Evolutionary conservation across 495 filamentous ascomycete species (phyloP), one percentile per base, ranked within the genome.

Genomic region (Xylaria bambusicola): DNA sequence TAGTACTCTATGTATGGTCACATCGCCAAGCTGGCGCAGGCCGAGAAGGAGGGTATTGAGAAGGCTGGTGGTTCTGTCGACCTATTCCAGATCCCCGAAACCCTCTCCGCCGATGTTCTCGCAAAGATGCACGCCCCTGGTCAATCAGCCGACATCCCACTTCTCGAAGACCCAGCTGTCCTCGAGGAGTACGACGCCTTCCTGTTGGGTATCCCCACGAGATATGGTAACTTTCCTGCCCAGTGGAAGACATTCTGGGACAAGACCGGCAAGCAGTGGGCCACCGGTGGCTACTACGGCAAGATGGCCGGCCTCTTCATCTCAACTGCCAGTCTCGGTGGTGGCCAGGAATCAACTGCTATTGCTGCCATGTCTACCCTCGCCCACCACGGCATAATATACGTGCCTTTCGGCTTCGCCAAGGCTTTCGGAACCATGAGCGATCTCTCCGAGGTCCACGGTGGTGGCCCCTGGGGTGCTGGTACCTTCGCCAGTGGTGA

Each of bases 1-100:
- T 63, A 96, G 91, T 98, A 98, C 80, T 97, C 93, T 63, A 90
- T 91, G 81, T 98, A 95, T 77, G 93, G 94, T 75, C 93, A 98
- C 76, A 89, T 97, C 77, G 67, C 79, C 71, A 78, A 85, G 74
- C 75, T 98, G 66, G 94, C 93, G 68, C 86, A 75, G 71, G 92
- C 93, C 55, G 92, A 97, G 78, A 88, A 91, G 82, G 86, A 82
- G 65, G 94, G 94, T 72, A 90, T 97, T 66, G 88, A 95, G 81
- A 80, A 86, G 63, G 93, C 90, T 62, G 94, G 94, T 62, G 93
- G 91, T 56, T 76, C 75, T 41, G 89, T 76, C 73, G 86, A 90
- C 64, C 71, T 96, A 70, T 95, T 78, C 85, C 93, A 96, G 73
- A 79, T 98, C 69, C 75, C 84, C 29, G 95, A 98, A 81, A 98